These are phyloP conservation scores for Priceomyces haplophilus DNA, from an alignment of 805 yeast genomes.

Conservation along the genomic window DNA sequence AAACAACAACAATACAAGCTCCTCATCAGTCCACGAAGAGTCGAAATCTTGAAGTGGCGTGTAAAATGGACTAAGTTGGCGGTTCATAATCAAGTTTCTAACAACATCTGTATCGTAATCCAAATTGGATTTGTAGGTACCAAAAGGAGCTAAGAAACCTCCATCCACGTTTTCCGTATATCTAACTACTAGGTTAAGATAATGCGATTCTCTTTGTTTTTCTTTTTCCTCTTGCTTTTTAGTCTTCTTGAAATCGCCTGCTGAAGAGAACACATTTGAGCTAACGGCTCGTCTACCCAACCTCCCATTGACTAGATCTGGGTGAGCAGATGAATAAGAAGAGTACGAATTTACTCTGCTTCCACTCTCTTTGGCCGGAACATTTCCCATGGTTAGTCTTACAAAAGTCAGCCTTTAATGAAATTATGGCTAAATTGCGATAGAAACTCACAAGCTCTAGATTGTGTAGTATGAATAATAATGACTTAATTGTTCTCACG, in stretches of 20 bases:
- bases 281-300: constrained; percentile 21
- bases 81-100: constrained; percentile 60
- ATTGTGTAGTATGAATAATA: neutral
- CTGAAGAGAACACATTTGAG: constrained; percentile 11
- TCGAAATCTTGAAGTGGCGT: constrained; percentile 84
- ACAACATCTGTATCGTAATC: constrained; percentile 76
- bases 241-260: constrained; percentile 19
- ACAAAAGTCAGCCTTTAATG: neutral
- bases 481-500: neutral
- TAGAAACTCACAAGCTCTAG: neutral
- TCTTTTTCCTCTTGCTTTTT: constrained; percentile 53
- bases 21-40: constrained; percentile 66
- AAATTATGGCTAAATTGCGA: neutral
- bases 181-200: constrained; percentile 54
- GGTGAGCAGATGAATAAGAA: constrained; percentile 10
- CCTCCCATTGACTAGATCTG: constrained; percentile 8
- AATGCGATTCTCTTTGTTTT: constrained; percentile 50
- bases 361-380: constrained; percentile 40
- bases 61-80: constrained; percentile 85
- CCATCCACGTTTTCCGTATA: constrained; percentile 83
- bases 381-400: constrained; percentile 37
- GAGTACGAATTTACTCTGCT: constrained; percentile 28
- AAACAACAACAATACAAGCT: constrained; percentile 49
- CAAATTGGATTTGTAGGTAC: constrained; percentile 73
- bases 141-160: constrained; percentile 88